Base-by-base conservation (phyloP, 2,329 filamentous ascomycete species). In the Botryotinia convoluta region DNA sequence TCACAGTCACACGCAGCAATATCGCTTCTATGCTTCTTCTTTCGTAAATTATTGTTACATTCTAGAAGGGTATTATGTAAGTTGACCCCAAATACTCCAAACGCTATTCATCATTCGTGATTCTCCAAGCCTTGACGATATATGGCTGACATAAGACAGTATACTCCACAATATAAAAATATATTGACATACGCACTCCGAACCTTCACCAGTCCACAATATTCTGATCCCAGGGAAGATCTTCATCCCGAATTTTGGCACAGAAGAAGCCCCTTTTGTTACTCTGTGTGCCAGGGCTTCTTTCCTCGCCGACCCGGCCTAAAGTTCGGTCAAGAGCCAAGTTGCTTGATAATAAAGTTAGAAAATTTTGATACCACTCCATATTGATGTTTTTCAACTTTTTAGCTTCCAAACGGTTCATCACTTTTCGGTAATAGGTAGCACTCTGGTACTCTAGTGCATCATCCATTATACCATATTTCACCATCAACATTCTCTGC, bases 221-320 rank as follows among this genome's bases (percentile, higher is more conserved):
- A 7, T 18, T n/a, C 26, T 3, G 67, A 57, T 65, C 48, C 69
- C 74, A 75, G n/a, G 74, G 72, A n/a, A 74, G 54, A 39, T 75
- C 72, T 22, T 64, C 65, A 26, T 74, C 70, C 1, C 29, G n/a
- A 22, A 75, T 68, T 8, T 59, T 16, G 4, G 60, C 72, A 20
- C 69, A 75, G 6, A 71, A 44, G 32, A 75, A 75, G 7, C 45
- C 26, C 1, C 22, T 18, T 14, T 48, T 26, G 42, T 68, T 29
- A 32, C 26, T 12, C 32, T 54, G 16, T 29, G 16, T n/a, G 12
- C 16, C 26, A 60, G 37, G 45, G 20, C 18, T 18, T 35, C 12
- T 32, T n/a, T 57, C 51, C 51, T 26, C 37, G 35, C 45, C 44
- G 22, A 64, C 70, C 1, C n/a, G 48, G 2, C 9, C 7, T 26